Evolutionary conservation across 2,329 filamentous ascomycete genomes (phyloP).

Genomic region (Blastomyces percursus): DNA sequence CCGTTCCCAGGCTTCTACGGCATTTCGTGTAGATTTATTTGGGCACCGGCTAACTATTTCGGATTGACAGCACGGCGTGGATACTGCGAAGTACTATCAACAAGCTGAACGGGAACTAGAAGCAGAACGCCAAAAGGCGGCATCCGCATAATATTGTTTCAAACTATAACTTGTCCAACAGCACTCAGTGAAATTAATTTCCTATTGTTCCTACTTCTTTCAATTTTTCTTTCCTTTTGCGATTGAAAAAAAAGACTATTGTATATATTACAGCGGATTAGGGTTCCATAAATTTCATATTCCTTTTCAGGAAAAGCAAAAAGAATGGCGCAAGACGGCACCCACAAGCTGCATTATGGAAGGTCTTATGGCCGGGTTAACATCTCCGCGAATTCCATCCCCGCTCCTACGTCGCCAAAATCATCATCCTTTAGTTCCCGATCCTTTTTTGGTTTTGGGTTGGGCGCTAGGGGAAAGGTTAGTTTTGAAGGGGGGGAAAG

Average conservation of each 20-base stretch:
- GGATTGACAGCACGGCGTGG: slow-evolving; percentile 66
- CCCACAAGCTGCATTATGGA: neutral
- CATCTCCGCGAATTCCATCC: neutral
- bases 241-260: neutral
- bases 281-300: slow-evolving; percentile 2
- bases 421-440: slow-evolving; percentile 51
- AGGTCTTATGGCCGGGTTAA: neutral
- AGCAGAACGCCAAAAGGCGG: slow-evolving; percentile 48
- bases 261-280: slow-evolving; percentile 8
- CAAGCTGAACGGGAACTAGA: slow-evolving; percentile 91
- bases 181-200: neutral
- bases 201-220: neutral
- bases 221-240: neutral
- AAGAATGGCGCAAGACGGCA: neutral
- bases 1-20: slow-evolving; percentile 10
- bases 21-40: neutral
- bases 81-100: slow-evolving; percentile 96
- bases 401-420: slow-evolving; percentile 25
- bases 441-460: slow-evolving; percentile 54
- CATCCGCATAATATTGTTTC: neutral
- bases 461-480: slow-evolving; percentile 40
- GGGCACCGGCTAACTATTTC: slow-evolving; percentile 13
- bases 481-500: neutral
- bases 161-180: neutral
- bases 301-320: neutral